Base-by-base conservation (phyloP, 2,329 filamentous ascomycete species). In the Colletotrichum sublineola region DNA sequence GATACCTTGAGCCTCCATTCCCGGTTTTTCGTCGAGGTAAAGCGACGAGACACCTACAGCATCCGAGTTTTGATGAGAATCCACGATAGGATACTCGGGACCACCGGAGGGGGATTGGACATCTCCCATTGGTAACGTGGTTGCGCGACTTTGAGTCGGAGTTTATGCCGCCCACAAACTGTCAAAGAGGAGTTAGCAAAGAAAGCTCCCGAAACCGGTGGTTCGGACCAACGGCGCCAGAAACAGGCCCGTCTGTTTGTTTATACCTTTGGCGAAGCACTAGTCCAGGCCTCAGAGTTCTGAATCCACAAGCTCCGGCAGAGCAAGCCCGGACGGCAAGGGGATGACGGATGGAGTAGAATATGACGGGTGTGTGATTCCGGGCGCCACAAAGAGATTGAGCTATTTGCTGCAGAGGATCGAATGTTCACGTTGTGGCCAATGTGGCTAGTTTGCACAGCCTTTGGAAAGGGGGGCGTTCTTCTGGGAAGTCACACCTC, bases 41-140 rank as follows among this genome's bases (percentile, higher is more conserved):
- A 63, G 65, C 18, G 67, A 33, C 14, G 63, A 68, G 24, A 42
- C 55, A 70, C 68, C 50, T 74, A 68, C 68, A 63, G 42, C 38
- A 38, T 63, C 63, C 14, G 60, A 20, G 31, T 65, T 60, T 58
- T 75, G 68, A 61, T 76, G 67, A 71, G 75, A 61, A 52, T 74
- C 66, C 68, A 73, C 65, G 29, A 63, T 65, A 36, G 73, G 63
- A 67, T 74, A 71, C 55, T 75, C 77, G 58, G 70, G 69, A 57
- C 71, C 72, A 53, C 61, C 73, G 56, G 74, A 64, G 42, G 75
- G 60, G 68, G 78, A 71, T 70, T 77, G 75, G 75, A 77, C 74
- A 77, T 81, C 80, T 77, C 80, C 79, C 81, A 83, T 83, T 78
- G 74, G 74, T 62, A 73, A 75, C 48, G 50, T 58, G 58, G 24